These are phyloP conservation scores for Rutstroemia sp. DNA, from an alignment of 2,329 filamentous ascomycete genomes.

Conservation along the genomic window DNA sequence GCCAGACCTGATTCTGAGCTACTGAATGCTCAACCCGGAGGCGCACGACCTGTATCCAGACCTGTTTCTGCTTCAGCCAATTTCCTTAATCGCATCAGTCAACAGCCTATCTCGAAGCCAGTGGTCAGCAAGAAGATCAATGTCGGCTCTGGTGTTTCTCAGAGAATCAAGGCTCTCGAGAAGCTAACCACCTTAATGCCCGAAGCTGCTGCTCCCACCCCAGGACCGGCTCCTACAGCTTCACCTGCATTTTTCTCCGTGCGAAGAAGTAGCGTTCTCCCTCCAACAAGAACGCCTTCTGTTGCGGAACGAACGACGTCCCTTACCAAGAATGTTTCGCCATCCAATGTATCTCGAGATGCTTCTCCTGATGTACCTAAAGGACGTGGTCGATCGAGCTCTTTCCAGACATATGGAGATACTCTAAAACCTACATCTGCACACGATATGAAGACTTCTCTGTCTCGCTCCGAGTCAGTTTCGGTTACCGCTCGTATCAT, in stretches of 20 bases:
- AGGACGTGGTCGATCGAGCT: conserved; percentile 25
- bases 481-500: conserved; percentile 83
- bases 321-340: conserved; percentile 30
- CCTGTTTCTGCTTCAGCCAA: conserved; percentile 44
- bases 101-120: conserved; percentile 38
- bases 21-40: conserved; percentile 34
- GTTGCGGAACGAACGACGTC: conserved; percentile 32
- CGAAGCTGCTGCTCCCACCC: conserved; percentile 25
- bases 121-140: conserved; percentile 63
- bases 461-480: conserved; percentile 63
- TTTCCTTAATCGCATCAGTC: conserved; percentile 48
- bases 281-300: conserved; percentile 30
- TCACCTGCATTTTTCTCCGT: conserved; percentile 52
- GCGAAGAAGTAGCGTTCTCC: conserved; percentile 35
- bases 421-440: conserved; percentile 17
- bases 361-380: conserved; percentile 38
- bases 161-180: conserved; percentile 88
- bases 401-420: conserved; percentile 23
- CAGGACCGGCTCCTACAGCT: conserved; percentile 33
- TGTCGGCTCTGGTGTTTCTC: conserved; percentile 84
- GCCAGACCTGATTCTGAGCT: conserved; percentile 30
- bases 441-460: conserved; percentile 26
- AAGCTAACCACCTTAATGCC: conserved; percentile 54
- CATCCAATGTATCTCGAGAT: conserved; percentile 36
- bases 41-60: conserved; percentile 21